phyloP scores from a whole-genome alignment of 139 green algal species.

The Chlorokybus atmophyticus region DNA sequence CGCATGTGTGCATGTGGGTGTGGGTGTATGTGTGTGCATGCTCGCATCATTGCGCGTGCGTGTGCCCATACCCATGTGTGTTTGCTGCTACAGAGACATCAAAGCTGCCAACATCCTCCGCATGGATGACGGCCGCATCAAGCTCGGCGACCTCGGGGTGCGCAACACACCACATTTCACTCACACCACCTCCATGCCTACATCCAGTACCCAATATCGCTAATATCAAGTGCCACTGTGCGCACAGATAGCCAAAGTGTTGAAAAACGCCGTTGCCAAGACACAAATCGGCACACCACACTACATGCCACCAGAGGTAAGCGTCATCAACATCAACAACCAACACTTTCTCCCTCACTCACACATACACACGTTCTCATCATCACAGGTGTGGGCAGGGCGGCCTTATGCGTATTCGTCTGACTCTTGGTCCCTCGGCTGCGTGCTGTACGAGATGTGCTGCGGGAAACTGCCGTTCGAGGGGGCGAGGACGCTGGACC shows the following conservation, averaged over 20 bases:
- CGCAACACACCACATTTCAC: not conserved
- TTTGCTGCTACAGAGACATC: constrained; percentile 8
- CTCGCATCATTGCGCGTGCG: not conserved
- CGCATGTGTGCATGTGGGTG: too few species aligned
- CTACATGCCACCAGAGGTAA: constrained; percentile 68
- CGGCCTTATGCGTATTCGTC: constrained; percentile 62
- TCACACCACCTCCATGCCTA: not conserved
- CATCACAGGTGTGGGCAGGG: constrained; percentile 44
- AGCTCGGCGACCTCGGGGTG: constrained; percentile 68
- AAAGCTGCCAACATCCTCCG: constrained; percentile 65
- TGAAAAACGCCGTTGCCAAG: constrained; percentile 50
- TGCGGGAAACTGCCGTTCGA: constrained; percentile 59
- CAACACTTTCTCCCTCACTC: too few species aligned
- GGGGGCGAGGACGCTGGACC: constrained; percentile 39
- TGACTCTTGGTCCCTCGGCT: constrained; percentile 71
- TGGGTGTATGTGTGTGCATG: too few species aligned
- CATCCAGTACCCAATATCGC: not conserved
- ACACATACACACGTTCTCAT: not conserved
- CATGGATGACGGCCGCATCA: constrained; percentile 39
- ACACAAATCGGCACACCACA: constrained; percentile 65
- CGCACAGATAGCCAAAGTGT: constrained; percentile 44
- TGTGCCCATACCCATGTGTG: not conserved
- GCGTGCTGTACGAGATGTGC: constrained; percentile 72
- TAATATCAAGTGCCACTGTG: too few species aligned
- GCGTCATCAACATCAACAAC: not conserved